Percentiles rank a stretch among this genome's conserved stretches.
Evolutionary conservation across 768 basidiomycete species (phyloP).

Genomic region (Kwoniella bestiolae): DNA sequence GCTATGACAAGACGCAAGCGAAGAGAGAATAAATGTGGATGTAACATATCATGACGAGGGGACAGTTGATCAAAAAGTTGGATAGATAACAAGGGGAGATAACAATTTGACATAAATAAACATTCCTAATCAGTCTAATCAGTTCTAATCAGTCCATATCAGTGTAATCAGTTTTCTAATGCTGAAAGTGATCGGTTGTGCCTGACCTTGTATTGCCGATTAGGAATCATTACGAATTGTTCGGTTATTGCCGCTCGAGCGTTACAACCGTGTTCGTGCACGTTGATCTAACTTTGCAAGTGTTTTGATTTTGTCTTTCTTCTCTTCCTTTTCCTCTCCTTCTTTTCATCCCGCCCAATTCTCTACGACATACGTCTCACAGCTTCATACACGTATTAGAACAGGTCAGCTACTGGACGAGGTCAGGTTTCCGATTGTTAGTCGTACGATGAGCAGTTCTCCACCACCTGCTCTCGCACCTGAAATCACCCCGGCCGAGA

Average conservation of each 20-base stretch:
- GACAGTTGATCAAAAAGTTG: not conserved
- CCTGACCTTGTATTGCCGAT: constrained; percentile 9
- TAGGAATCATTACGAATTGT: not conserved
- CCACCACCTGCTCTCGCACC: constrained; percentile 6
- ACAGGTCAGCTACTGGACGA: too few relatives aligned
- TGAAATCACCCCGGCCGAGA: constrained; percentile 35
- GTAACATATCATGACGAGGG: not conserved
- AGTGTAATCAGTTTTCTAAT: not conserved
- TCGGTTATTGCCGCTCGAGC: not conserved
- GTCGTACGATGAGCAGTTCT: constrained; percentile 16
- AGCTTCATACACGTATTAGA: too few relatives aligned
- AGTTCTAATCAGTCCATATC: not conserved
- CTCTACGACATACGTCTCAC: too few relatives aligned
- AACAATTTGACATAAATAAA: not conserved
- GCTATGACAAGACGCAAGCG: not conserved
- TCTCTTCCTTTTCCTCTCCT: not conserved
- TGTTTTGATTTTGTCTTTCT: not conserved
- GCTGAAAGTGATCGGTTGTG: constrained; percentile 4
- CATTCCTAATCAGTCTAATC: not conserved
- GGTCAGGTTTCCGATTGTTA: too few relatives aligned
- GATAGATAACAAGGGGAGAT: too few relatives aligned
- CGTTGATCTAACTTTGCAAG: not conserved
- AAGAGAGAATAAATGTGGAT: not conserved
- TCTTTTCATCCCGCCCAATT: too few relatives aligned
- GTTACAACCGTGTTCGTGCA: not conserved